Conservation (phyloP, 192 early-diverging fungal species). For the Thamnidium elegans region DNA sequence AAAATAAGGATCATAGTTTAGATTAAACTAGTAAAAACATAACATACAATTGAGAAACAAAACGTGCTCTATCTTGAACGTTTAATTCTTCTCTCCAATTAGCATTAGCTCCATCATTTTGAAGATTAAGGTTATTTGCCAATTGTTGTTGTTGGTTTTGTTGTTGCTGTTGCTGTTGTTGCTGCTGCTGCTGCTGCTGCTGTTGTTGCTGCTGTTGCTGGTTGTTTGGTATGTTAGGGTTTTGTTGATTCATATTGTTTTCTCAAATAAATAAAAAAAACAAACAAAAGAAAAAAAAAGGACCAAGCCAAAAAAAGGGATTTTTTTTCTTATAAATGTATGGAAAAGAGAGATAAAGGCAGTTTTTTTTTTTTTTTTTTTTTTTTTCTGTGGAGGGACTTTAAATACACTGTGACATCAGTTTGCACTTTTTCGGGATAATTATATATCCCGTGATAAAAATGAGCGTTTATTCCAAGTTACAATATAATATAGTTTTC, state of each 20-base stretch:
- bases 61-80: slow-evolving; percentile 30
- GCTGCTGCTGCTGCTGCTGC: not conserved
- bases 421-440: too few relatives aligned
- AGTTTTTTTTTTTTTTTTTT: too few relatives aligned
- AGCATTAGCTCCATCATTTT: slow-evolving; percentile 28
- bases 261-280: too few relatives aligned
- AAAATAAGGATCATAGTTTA: not conserved
- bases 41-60: slow-evolving; percentile 34
- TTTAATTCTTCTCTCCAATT: slow-evolving; percentile 38
- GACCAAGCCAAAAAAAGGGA: too few relatives aligned
- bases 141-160: not conserved
- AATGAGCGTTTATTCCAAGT: too few relatives aligned
- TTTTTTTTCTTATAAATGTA: too few relatives aligned
- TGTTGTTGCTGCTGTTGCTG: slow-evolving; percentile 1
- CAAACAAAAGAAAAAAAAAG: too few relatives aligned
- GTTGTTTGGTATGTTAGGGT: slow-evolving; percentile 16
- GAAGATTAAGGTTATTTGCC: not conserved
- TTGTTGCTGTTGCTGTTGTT: not conserved
- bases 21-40: not conserved
- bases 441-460: too few relatives aligned
- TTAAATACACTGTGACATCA: too few relatives aligned
- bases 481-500: too few relatives aligned
- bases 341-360: too few relatives aligned
- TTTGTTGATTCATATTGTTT: slow-evolving; percentile 13
- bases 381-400: too few relatives aligned